Evolutionary conservation across 805 yeast genomes (phyloP).

Genomic region (Barnettozyma siamensis): DNA sequence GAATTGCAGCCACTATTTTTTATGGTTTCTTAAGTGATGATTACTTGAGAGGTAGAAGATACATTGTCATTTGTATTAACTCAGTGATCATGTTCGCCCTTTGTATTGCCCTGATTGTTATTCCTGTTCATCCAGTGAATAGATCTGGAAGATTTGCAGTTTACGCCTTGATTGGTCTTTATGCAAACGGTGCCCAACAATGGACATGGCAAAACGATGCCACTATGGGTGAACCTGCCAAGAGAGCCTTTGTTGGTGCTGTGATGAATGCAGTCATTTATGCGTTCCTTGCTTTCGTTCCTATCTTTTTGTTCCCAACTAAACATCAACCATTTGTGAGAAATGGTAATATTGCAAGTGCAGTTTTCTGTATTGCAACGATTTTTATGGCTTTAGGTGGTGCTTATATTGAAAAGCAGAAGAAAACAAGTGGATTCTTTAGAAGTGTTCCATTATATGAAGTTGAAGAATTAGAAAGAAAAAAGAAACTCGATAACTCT

Average conservation of each 20-base stretch:
- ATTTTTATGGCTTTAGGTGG: conserved; percentile 7
- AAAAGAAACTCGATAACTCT: neutral
- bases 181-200: conserved; percentile 7
- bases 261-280: conserved; percentile 11
- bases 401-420: neutral
- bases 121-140: conserved; percentile 11
- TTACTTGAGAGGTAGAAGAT: conserved; percentile 12
- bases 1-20: conserved; percentile 4
- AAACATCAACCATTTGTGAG: conserved; percentile 8
- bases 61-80: conserved; percentile 1
- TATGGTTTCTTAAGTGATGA: conserved; percentile 11
- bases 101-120: conserved; percentile 1
- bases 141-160: conserved; percentile 7
- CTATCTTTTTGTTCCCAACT: conserved; percentile 7
- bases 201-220: conserved; percentile 15
- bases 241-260: conserved; percentile 12
- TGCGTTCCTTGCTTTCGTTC: conserved; percentile 9
- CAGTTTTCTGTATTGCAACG: neutral
- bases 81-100: conserved; percentile 5
- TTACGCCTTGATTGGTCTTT: conserved; percentile 9
- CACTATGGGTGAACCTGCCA: conserved; percentile 9
- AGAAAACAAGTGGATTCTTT: conserved; percentile 2
- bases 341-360: conserved; percentile 11
- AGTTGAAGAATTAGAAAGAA: neutral
- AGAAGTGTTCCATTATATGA: neutral